A percentile compares a stretch with the other conserved stretches of the same genome.
Conservation (phyloP, 2,329 filamentous ascomycete genomes). For the Grosmannia penicillata region DNA sequence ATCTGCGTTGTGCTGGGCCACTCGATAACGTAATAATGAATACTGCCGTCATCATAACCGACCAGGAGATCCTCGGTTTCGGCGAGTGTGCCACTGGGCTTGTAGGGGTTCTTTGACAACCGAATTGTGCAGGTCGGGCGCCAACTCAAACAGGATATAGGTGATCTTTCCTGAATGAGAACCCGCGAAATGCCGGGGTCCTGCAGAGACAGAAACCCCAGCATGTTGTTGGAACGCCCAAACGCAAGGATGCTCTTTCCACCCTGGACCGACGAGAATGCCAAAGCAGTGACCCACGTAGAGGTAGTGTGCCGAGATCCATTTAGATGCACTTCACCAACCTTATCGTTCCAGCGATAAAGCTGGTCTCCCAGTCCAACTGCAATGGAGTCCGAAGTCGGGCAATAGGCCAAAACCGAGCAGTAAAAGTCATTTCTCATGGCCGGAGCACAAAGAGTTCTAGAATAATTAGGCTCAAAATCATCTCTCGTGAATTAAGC, state of each 20-base stretch:
- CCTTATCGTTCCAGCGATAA: conserved; percentile 76
- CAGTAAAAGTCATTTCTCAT: conserved; percentile 96
- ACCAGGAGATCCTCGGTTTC: conserved; percentile 72
- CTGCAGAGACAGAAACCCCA: conserved; percentile 65
- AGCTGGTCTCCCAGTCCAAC: conserved; percentile 68
- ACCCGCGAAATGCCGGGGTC: conserved; percentile 31
- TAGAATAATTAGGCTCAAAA: conserved; percentile 39
- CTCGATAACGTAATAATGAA: conserved; percentile 84
- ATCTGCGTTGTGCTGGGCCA: conserved; percentile 59
- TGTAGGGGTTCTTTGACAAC: conserved; percentile 33
- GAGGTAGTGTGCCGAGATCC: conserved; percentile 27
- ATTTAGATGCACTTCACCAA: conserved; percentile 46
- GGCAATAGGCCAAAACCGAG: conserved; percentile 74
- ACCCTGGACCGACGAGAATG: conserved; percentile 72
- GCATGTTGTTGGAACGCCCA: conserved; percentile 60
- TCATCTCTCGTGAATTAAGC: neutral
- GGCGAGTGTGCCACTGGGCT: conserved; percentile 34
- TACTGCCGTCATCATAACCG: conserved; percentile 65
- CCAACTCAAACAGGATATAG: conserved; percentile 72
- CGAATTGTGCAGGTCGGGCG: conserved; percentile 45
- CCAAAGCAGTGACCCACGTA: conserved; percentile 63
- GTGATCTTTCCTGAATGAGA: conserved; percentile 53
- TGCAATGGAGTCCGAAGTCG: conserved; percentile 59
- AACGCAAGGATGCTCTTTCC: conserved; percentile 70
- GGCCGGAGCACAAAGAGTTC: conserved; percentile 74